Evolutionary conservation across 352 stramenopile genomes (phyloP), one percentile per base, ranked within the genome.

Genomic region (Pythium utonaiense): DNA sequence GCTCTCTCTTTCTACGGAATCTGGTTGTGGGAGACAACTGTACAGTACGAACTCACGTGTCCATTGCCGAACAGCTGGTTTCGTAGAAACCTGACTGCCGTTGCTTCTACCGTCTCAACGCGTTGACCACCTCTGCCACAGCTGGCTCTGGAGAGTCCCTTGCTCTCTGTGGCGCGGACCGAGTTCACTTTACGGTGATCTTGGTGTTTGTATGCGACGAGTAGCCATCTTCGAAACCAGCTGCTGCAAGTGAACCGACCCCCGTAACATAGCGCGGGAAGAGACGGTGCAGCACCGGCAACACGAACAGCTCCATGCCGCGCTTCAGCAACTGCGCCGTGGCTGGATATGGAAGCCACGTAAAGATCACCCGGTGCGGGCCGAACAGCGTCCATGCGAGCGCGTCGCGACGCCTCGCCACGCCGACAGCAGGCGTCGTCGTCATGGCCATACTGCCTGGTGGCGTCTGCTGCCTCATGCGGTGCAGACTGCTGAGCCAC

Each of bases 361-460:
- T 69, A 70, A 86, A 89, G 62, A 69, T 57, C 47, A 69, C 36
- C 5, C 81, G 76, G 66, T 89, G 77, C 51, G 57, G 49, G 13
- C 65, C 60, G 47, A 91, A 89, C 36, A 91, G 67, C 65, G 61
- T 59, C 58, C 73, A 82, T 21, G 67, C 65, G 31, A 85, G 51
- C 13, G 54, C 62, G 65, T 88, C 75, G 7, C 61, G 53, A 31
- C 22, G 51, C 12, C 24, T 42, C 22, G 51, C 36, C 22, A 40
- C 19, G 17, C 12, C 9, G 24, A 16, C 16, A 17, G 25, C 13
- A 10, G 47, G 27, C 48, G 30, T 24, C 24, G 17, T 25, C 10
- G 48, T 14, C n/a, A 40, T 41, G 25, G 48, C n/a, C n/a, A 25
- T 54, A 14, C 28, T 31, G 27, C 9, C 24, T 24, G 10, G 19